Base-by-base conservation (phyloP, 768 basidiomycete species). In the Hericium rajendrae region DNA sequence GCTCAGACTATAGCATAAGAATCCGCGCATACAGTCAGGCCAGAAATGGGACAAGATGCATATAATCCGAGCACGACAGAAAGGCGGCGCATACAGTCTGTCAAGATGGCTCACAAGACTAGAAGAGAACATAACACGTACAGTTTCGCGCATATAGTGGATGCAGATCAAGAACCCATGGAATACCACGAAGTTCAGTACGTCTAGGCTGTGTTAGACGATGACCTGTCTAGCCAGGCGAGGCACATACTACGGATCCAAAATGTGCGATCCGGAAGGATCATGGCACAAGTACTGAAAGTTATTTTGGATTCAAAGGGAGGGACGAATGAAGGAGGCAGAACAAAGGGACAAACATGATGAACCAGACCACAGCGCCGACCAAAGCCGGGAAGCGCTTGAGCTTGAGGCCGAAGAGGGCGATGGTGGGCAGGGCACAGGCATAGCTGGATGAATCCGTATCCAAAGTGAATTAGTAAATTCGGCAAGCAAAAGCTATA, bases 111-210 rank as follows among this genome's bases (percentile, higher is more conserved):
- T 32, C 10, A 22, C 20, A 43, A 40, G 54, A 49, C 12, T 43
- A 38, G 43, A 57, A 62, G n/a, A 65, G 43, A 16, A 59, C 39
- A 24, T 59, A 55, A 13, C 39, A 22, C 32, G 49, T 50, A 72
- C 72, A 39, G 72, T 70, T 66, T 78, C 79, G 40, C 74, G 73
- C 58, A 76, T 72, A 57, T 71, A 74, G 50, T 73, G 72, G 3
- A 88, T 80, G 66, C 86, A 91, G 18, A 94, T 79, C 59, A 95
- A 71, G 69, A 94, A 92, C 3, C 72, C 76, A 59, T 92, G 87
- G 68, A 88, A 94, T n/a, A 89, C 65, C 54, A 85, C 69, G 64
- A 89, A 87, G 71, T 85, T 83, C 64, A 88, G 76, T 69, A 84
- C 74, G 65, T 78, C 83, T 84, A 60, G 10, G 32, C 43, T 40